Evolutionary conservation across 768 basidiomycete species (phyloP).

Genomic region (Boletus reticulatus): DNA sequence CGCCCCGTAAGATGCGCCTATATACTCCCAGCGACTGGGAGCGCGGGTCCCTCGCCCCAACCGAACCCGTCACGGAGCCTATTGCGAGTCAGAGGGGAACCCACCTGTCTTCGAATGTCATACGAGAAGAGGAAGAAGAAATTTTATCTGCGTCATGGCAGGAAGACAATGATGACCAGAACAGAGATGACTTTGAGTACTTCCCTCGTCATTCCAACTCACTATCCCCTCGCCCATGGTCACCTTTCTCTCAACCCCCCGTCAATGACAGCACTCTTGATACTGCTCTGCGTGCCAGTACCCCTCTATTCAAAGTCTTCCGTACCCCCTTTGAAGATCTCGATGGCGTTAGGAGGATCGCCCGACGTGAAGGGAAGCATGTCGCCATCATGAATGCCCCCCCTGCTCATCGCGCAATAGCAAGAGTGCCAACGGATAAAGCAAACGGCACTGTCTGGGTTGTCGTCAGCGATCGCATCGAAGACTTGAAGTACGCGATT

Average conservation of each 20-base stretch:
- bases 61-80: conserved; percentile 28
- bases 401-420: conserved; percentile 21
- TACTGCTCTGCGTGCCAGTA: conserved; percentile 28
- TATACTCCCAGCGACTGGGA: conserved; percentile 23
- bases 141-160: conserved; percentile 7
- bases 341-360: conserved; percentile 22
- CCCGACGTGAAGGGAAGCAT: conserved; percentile 32
- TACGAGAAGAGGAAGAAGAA: conserved; percentile 14
- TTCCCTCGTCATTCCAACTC: conserved; percentile 18
- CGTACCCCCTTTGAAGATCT: conserved; percentile 30
- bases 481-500: conserved; percentile 32
- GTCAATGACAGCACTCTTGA: conserved; percentile 25
- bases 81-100: neutral
- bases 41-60: conserved; percentile 28
- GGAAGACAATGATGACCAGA: neutral
- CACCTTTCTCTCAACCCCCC: conserved; percentile 25
- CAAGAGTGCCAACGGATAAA: conserved; percentile 17
- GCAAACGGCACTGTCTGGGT: conserved; percentile 29
- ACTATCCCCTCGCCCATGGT: conserved; percentile 24
- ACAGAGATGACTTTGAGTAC: conserved; percentile 10
- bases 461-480: conserved; percentile 30
- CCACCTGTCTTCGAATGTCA: neutral
- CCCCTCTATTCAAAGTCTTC: conserved; percentile 34
- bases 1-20: conserved; percentile 26
- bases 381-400: conserved; percentile 29